Evolutionary conservation across 345 rosid species (phyloP), one percentile per base, ranked within the genome.

Genomic region (Euphorbia lathyris): DNA sequence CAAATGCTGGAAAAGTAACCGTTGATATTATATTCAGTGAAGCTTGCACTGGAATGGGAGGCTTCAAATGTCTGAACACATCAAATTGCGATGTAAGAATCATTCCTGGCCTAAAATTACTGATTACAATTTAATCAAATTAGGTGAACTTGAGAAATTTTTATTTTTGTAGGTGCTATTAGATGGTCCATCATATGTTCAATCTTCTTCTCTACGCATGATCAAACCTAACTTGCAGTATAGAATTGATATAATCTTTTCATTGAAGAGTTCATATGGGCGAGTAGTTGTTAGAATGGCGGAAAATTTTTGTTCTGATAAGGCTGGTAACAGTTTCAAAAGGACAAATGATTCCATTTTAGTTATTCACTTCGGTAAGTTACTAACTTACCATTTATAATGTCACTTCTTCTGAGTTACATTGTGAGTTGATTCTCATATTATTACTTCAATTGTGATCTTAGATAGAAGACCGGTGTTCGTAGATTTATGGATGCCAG

Each of bases 381-480:
- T 63, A 58, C 52, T 85, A 51, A 73, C 85, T 59, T 63, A 58
- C 52, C 19, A 8, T 7, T 45, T 34, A 34, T 22, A 45, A 40
- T 69, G 53, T 66, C 63, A 25, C 22, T 57, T 65, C 65, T 30
- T 12, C 9, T 29, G 23, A 65, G 55, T 26, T 42, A 20, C 34
- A 13, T 65, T 43, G 19, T 75, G 51, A 14, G 6, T 71, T 20
- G 22, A 55, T 55, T 56, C 51, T 74, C 58, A 48, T 66, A 42
- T 43, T 69, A 26, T 51, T 55, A 26, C 27, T 52, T 50, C 9
- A 25, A 58, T 51, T 53, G 38, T 47, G 73, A 61, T 74, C 76
- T 72, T 78, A 85, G 88, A 83, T 72, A 81, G 86, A 71, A 83
- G 88, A 76, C 84, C 86, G 20, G 80, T 82, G 66, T 27, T 74